phyloP scores from a whole-genome alignment of 1,139 yeast species.

The Scheffersomyces quercinus region DNA sequence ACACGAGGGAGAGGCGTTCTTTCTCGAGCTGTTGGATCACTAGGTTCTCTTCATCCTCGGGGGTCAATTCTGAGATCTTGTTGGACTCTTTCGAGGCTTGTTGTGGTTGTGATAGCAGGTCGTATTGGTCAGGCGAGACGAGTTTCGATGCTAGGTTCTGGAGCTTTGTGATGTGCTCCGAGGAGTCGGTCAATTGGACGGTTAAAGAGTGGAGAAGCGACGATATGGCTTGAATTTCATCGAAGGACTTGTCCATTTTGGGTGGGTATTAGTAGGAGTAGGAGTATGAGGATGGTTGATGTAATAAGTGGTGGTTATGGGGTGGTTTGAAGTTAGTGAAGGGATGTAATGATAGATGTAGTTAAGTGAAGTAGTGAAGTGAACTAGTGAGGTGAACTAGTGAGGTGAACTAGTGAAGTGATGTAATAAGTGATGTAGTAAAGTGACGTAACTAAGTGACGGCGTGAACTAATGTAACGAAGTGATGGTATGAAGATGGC shows the following conservation, averaged over 20 bases:
- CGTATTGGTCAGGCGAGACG: constrained; percentile 19
- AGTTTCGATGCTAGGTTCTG: constrained; percentile 23
- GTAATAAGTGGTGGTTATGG: too few species aligned
- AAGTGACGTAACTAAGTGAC: too few species aligned
- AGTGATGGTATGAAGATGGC: too few species aligned
- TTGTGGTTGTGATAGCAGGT: not conserved
- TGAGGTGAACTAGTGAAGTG: too few species aligned
- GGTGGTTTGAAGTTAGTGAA: too few species aligned
- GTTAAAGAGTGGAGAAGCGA: constrained; percentile 21
- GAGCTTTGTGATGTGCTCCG: constrained; percentile 20
- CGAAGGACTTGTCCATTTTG: constrained; percentile 23
- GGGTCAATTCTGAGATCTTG: not conserved
- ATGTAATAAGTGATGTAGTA: too few species aligned
- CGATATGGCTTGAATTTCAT: constrained; percentile 24
- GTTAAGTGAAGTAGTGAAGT: too few species aligned
- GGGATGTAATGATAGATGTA: too few species aligned
- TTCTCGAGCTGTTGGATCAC: constrained; percentile 27
- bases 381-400: too few species aligned
- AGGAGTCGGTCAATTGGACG: constrained; percentile 22
- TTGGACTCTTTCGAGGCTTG: not conserved
- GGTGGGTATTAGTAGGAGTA: too few species aligned
- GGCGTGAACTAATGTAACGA: too few species aligned
- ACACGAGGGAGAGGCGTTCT: constrained; percentile 36
- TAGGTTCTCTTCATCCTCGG: not conserved
- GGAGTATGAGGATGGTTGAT: too few species aligned